Evolutionary conservation across 2,329 filamentous ascomycete species (phyloP), one percentile per base, ranked within the genome.

Genomic region (Nannizziopsis arthrosporioides): DNA sequence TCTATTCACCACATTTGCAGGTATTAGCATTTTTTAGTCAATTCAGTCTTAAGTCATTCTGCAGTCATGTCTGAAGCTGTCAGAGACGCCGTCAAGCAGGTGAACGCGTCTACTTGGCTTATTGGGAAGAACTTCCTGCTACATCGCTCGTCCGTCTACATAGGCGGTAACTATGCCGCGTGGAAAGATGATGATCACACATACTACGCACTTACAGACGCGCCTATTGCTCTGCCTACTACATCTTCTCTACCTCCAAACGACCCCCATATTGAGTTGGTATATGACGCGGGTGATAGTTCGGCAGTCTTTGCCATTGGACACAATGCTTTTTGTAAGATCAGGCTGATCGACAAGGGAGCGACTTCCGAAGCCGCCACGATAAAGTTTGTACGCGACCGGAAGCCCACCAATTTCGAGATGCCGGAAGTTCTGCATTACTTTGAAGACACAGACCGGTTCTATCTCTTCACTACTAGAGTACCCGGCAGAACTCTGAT

Each of bases 401-500:
- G 35, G 35, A 14, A 44, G 43, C 30, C 31, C 9, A 49, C 31
- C 45, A 14, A 22, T 10, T 44, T 44, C 27, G 42, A 44, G 18
- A 41, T 38, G 5, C 34, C 47, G 14, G 22, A 49, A 22, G 35
- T 49, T 10, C 32, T 49, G 31, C 42, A 44, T 41, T 41, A 49
- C 14, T 12, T 49, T 19, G 53, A 61, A 47, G 49, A 47, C 32
- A 47, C 56, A 14, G 51, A 46, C 32, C 53, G 56, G 18, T 58
- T 56, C 14, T 63, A 57, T 19, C 51, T 63, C 1, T 53, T 63
- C 19, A 31, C 59, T 5, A 44, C 39, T 10, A 55, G 55, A 32
- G 46, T 63, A 2, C 55, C 51, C 5, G 58, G 62, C 12, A 51
- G 53, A 35, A 61, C 56, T 10, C 55, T 64, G 7, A 54, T 52